Evolutionary conservation across 192 early-diverging fungal genomes (phyloP).

Genomic region (Chytriomyces sp.): DNA sequence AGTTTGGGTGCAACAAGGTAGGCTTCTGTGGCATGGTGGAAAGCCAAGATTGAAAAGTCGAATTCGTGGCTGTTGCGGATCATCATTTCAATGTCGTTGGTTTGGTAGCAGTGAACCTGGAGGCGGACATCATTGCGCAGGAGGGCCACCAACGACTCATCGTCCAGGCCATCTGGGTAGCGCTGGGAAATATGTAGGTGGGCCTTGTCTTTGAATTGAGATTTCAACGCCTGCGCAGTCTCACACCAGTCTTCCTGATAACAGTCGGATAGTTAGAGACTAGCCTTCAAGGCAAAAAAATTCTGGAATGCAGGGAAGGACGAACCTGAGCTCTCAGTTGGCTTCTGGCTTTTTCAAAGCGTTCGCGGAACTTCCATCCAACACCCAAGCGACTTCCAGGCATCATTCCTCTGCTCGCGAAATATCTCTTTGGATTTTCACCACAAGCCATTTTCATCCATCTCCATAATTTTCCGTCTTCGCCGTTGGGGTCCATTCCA

Average conservation of each 20-base stretch:
- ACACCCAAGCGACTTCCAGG: constrained; percentile 63
- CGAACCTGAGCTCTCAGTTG: neutral
- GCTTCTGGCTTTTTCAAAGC: constrained; percentile 59
- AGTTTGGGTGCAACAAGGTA: constrained; percentile 72
- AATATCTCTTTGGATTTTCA: constrained; percentile 72
- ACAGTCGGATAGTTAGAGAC: neutral
- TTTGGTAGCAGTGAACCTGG: constrained; percentile 73
- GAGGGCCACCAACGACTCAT: constrained; percentile 69
- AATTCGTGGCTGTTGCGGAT: constrained; percentile 74
- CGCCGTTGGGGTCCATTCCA: constrained; percentile 37
- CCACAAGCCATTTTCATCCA: constrained; percentile 89
- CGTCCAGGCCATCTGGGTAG: constrained; percentile 67
- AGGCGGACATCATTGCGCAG: constrained; percentile 71
- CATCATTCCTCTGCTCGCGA: constrained; percentile 36
- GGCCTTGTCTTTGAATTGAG: constrained; percentile 39
- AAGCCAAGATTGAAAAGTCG: constrained; percentile 72
- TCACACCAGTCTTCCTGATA: constrained; percentile 71
- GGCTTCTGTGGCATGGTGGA: constrained; percentile 82
- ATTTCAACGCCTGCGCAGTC: constrained; percentile 34
- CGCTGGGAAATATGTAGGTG: constrained; percentile 44
- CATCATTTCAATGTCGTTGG: constrained; percentile 66
- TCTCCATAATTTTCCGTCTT: constrained; percentile 59
- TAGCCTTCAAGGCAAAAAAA: neutral
- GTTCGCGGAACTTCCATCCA: constrained; percentile 68
- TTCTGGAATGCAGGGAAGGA: neutral